Percentiles rank a stretch among this genome's conserved stretches.
Conservation (phyloP, 2,329 filamentous ascomycete genomes). For the Sordariomycetes sp. region DNA sequence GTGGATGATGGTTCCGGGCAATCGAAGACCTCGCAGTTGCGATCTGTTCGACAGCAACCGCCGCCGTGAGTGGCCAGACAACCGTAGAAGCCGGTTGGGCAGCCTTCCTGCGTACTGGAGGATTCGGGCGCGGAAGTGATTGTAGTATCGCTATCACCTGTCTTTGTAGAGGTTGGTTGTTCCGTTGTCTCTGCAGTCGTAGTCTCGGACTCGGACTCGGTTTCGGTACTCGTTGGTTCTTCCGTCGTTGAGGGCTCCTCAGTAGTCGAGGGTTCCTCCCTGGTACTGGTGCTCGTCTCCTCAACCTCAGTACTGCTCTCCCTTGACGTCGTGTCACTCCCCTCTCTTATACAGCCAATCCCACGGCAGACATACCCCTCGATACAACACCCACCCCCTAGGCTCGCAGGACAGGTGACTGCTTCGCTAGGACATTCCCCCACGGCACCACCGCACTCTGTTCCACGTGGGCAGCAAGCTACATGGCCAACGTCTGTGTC, state of each 20-base stretch:
- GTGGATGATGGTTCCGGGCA: slow-evolving; percentile 56
- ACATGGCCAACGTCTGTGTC: slow-evolving; percentile 58
- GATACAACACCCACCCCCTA: slow-evolving; percentile 71
- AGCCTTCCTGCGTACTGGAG: slow-evolving; percentile 38
- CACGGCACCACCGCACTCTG: slow-evolving; percentile 54
- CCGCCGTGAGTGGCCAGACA: slow-evolving; percentile 79
- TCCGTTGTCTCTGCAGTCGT: slow-evolving; percentile 15
- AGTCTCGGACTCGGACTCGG: slow-evolving; percentile 7
- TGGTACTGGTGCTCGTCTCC: neutral
- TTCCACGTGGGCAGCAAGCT: slow-evolving; percentile 64
- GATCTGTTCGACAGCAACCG: slow-evolving; percentile 77
- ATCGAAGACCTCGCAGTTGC: slow-evolving; percentile 72
- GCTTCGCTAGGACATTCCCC: slow-evolving; percentile 52
- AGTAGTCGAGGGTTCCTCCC: slow-evolving; percentile 12
- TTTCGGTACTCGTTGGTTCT: slow-evolving; percentile 5
- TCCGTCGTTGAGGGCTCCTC: slow-evolving; percentile 22
- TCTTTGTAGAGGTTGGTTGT: slow-evolving; percentile 23
- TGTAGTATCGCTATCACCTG: slow-evolving; percentile 33
- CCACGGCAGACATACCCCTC: slow-evolving; percentile 61
- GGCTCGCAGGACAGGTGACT: slow-evolving; percentile 51
- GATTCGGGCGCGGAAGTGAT: slow-evolving; percentile 1
- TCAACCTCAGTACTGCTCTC: neutral
- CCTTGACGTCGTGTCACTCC: neutral
- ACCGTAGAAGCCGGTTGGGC: slow-evolving; percentile 86
- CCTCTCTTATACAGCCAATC: slow-evolving; percentile 48